Percentiles rank a stretch among this genome's conserved stretches.
These are phyloP conservation scores for Scolecobasidium constrictum DNA, from an alignment of 2,329 filamentous ascomycete genomes.

Conservation along the genomic window DNA sequence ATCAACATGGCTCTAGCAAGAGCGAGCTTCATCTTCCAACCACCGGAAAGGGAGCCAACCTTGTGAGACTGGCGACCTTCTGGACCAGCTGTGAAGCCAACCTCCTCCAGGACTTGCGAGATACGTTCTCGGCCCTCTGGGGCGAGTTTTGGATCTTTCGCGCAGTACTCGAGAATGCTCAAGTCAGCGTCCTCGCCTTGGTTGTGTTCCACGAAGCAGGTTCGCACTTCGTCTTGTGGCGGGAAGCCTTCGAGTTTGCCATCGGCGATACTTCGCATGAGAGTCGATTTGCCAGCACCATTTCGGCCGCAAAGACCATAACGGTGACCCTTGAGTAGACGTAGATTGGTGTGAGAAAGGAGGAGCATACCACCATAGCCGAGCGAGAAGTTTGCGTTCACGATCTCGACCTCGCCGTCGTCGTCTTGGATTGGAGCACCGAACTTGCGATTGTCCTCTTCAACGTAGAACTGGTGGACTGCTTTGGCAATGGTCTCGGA, in stretches of 20 bases:
- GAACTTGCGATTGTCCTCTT: constrained; percentile 79
- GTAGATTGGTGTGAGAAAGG: constrained; percentile 88
- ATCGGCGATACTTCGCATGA: constrained; percentile 92
- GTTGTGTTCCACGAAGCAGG: constrained; percentile 98
- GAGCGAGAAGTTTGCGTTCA: constrained; percentile 94
- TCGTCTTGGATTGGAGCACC: constrained; percentile 79
- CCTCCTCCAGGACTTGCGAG: constrained; percentile 71
- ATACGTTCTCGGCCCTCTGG: constrained; percentile 73
- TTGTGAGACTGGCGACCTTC: constrained; percentile 81
- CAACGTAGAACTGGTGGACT: constrained; percentile 67
- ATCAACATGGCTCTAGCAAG: constrained; percentile 93
- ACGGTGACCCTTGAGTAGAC: constrained; percentile 88
- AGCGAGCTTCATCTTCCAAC: constrained; percentile 99
- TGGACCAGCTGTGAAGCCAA: constrained; percentile 85
- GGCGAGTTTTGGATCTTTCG: constrained; percentile 78
- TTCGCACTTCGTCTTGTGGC: constrained; percentile 79
- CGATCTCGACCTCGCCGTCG: constrained; percentile 87
- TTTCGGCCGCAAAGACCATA: constrained; percentile 97
- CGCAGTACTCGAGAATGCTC: constrained; percentile 86
- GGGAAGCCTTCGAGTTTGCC: constrained; percentile 98
- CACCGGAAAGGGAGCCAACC: constrained; percentile 90
- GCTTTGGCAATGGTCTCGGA: constrained; percentile 57
- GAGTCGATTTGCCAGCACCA: constrained; percentile 95
- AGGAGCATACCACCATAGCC: constrained; percentile 97
- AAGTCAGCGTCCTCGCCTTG: constrained; percentile 96